Evolutionary conservation across 805 yeast genomes (phyloP).

Genomic region (Spathaspora boniae): DNA sequence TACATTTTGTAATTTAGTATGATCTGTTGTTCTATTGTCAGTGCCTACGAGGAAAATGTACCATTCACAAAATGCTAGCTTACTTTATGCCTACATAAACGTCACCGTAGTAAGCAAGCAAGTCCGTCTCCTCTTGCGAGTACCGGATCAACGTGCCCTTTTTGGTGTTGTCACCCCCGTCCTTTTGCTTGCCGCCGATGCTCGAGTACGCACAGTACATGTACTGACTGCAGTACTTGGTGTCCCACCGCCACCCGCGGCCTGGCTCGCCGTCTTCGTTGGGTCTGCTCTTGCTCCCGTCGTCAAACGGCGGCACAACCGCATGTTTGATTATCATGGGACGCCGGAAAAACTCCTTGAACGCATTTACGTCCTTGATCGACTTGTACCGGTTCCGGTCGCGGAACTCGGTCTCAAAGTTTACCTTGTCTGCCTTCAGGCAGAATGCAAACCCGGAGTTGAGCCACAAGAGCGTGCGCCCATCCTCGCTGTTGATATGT

Average conservation of each 20-base stretch:
- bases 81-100: conserved; percentile 48
- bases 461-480: conserved; percentile 32
- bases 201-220: conserved; percentile 59
- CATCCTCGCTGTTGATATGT: conserved; percentile 49
- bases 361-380: conserved; percentile 16
- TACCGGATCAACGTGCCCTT: conserved; percentile 45
- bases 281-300: conserved; percentile 29
- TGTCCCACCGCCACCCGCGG: conserved; percentile 50
- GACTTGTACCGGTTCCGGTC: conserved; percentile 2
- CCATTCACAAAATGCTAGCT: no score
- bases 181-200: conserved; percentile 42
- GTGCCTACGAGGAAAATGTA: no score
- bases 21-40: no score
- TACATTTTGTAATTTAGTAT: no score
- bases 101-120: conserved; percentile 45
- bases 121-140: conserved; percentile 23
- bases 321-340: conserved; percentile 42
- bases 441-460: conserved; percentile 42
- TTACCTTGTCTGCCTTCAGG: conserved; percentile 26
- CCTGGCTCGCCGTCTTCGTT: conserved; percentile 40
- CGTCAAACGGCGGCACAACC: conserved; percentile 49
- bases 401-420: conserved; percentile 32
- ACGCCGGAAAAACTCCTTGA: conserved; percentile 23
- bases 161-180: conserved; percentile 30
- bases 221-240: conserved; percentile 49